Evolutionary conservation across 2,329 filamentous ascomycete genomes (phyloP), one percentile per base, ranked within the genome.

Genomic region (Aaosphaeria arxii): DNA sequence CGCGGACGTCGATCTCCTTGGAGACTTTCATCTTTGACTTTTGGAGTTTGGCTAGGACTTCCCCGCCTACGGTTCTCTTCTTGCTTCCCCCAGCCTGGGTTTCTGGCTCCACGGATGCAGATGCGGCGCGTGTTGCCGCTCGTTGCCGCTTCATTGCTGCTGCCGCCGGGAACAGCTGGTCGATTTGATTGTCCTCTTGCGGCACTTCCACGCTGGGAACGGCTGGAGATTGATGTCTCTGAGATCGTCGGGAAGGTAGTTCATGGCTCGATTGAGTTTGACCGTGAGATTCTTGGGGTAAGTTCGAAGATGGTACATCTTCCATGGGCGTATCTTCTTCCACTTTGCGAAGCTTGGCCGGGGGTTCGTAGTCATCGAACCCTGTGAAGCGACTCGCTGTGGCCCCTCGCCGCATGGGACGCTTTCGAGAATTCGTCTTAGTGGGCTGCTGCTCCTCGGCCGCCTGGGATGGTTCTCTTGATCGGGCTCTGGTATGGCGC

Each of bases 91-190:
- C 54, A 30, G 35, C 78, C 78, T 51, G 82, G 33, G 45, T 49
- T 47, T 64, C 63, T 1, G 63, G 60, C 30, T 64, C 63, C 3
- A 58, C 54, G 7, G 63, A 60, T n/a, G 54, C 56, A 29, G 62
- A 62, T n/a, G 54, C 52, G 4, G 54, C 64, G 2, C 59, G 59
- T 17, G 59, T 63, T 44, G 62, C 63, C 44, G 61, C 56, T 29
- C 86, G 84, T 24, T 87, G 85, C n/a, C 85, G 83, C 67, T 95
- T 97, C 63, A 91, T 82, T 5, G 84, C 84, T 30, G 87, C 84
- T 4, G 88, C 85, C 1, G 86, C 89, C 0, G 91, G 88, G 1
- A 91, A 84, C 47, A 96, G 80, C n/a, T 9, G 9, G 24, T 80
- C 77, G 11, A 90, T 84, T 66, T 92, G 82, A 9, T 6, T 87